Conservation (phyloP, 768 basidiomycete genomes). For the Serendipita sp. region DNA sequence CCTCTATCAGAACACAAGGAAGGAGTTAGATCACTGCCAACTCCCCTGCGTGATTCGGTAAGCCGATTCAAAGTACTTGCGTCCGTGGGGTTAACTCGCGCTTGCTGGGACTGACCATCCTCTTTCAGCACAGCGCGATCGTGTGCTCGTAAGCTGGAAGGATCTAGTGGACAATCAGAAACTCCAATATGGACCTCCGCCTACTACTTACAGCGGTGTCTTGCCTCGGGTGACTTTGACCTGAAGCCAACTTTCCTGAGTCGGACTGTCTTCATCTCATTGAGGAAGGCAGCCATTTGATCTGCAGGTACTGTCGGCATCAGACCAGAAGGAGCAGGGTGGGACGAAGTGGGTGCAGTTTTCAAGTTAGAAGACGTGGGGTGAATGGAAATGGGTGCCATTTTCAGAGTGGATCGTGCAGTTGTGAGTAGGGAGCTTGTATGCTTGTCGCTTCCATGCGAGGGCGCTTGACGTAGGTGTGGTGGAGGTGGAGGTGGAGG, state of each 20-base stretch:
- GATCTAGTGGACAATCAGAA: background rate
- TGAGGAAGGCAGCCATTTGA: slow-evolving; percentile 70
- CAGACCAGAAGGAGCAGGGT: background rate
- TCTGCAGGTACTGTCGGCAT: slow-evolving; percentile 47
- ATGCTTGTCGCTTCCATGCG: slow-evolving; percentile 10
- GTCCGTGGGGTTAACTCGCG: no score
- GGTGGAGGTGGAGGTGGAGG: slow-evolving; percentile 25
- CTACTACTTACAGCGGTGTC: background rate
- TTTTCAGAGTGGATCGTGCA: slow-evolving; percentile 52
- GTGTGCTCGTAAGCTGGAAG: background rate
- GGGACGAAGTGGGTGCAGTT: background rate
- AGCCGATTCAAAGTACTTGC: background rate
- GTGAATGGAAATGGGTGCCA: slow-evolving; percentile 18
- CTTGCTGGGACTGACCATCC: no score
- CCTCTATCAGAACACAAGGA: slow-evolving; percentile 65
- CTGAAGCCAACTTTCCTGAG: slow-evolving; percentile 28
- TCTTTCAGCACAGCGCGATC: no score
- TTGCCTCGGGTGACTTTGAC: background rate
- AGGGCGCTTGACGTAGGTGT: background rate
- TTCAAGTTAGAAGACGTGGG: slow-evolving; percentile 52
- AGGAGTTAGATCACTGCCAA: slow-evolving; percentile 38
- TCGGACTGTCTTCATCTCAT: slow-evolving; percentile 61
- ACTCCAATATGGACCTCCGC: background rate
- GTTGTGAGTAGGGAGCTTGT: slow-evolving; percentile 31
- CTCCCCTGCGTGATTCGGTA: slow-evolving; percentile 13